phyloP scores from a whole-genome alignment of 2,329 filamentous ascomycete species.

The Aureobasidium sp. region DNA sequence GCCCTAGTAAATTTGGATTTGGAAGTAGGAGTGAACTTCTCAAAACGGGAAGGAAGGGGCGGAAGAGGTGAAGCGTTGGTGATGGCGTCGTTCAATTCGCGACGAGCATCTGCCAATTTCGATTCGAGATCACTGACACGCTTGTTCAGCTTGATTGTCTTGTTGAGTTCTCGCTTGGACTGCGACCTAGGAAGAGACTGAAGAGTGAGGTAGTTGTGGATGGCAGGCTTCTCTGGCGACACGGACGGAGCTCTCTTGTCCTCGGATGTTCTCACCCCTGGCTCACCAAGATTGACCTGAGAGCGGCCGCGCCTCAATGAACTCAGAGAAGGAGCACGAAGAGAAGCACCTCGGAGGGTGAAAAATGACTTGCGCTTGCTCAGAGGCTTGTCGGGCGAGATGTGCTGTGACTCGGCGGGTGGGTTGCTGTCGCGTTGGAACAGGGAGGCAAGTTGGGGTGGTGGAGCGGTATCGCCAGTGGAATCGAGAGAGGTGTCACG shows the following conservation, averaged over 20 bases:
- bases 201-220: constrained; percentile 1
- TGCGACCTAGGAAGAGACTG: constrained; percentile 38
- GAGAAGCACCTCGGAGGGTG: constrained; percentile 18
- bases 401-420: not conserved
- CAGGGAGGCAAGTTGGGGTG: constrained; percentile 2
- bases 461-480: not conserved
- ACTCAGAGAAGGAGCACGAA: constrained; percentile 28
- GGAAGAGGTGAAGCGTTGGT: constrained; percentile 36
- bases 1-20: constrained; percentile 25
- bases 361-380: constrained; percentile 13
- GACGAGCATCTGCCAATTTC: constrained; percentile 50
- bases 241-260: constrained; percentile 18
- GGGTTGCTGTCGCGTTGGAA: constrained; percentile 2
- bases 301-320: constrained; percentile 30
- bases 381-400: constrained; percentile 8
- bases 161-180: constrained; percentile 51
- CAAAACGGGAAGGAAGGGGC: constrained; percentile 30
- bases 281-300: constrained; percentile 24
- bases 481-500: not conserved
- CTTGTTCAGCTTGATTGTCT: constrained; percentile 51
- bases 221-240: constrained; percentile 26
- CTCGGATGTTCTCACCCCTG: constrained; percentile 22
- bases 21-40: constrained; percentile 30
- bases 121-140: constrained; percentile 55
- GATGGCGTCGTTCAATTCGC: constrained; percentile 46